Conservation (phyloP, 2,329 filamentous ascomycete species). For the Rhynchosporium secalis region DNA sequence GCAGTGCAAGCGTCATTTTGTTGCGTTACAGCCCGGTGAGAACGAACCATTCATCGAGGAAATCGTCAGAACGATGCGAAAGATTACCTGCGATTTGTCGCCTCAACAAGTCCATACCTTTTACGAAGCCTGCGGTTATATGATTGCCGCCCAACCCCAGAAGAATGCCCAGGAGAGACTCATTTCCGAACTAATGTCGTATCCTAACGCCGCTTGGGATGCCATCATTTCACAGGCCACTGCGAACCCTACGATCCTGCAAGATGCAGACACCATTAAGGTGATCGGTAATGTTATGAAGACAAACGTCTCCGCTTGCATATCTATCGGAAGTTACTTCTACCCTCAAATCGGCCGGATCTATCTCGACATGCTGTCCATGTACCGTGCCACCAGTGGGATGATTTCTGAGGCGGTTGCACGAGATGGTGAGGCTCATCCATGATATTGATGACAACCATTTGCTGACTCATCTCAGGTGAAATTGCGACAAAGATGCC, state of each 20-base stretch:
- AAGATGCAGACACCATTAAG: conserved; percentile 95
- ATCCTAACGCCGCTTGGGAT: conserved; percentile 94
- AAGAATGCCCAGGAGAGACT: conserved; percentile 90
- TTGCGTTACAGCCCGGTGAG: conserved; percentile 92
- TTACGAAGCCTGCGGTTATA: conserved; percentile 98
- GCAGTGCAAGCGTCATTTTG: conserved; percentile 96
- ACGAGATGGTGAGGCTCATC: conserved; percentile 64
- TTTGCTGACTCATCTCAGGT: conserved; percentile 52
- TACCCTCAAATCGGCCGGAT: conserved; percentile 97
- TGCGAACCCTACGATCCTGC: conserved; percentile 78
- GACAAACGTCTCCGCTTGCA: conserved; percentile 98
- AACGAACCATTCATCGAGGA: conserved; percentile 97
- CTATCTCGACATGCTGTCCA: conserved; percentile 97
- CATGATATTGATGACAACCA: not conserved
- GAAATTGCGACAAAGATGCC: conserved; percentile 97
- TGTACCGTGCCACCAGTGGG: conserved; percentile 97
- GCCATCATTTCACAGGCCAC: conserved; percentile 88
- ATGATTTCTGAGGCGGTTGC: conserved; percentile 93
- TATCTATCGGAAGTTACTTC: conserved; percentile 94
- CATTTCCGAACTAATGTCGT: conserved; percentile 86
- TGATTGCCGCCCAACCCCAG: conserved; percentile 97
- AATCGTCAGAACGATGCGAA: conserved; percentile 92
- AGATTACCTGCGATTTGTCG: conserved; percentile 92
- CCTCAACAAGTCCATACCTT: conserved; percentile 99
- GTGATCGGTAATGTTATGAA: conserved; percentile 99